A percentile compares a stretch with the other conserved stretches of the same genome.
These are phyloP conservation scores for Monosporascus sp. DNA, from an alignment of 2,329 filamentous ascomycete genomes.

Conservation along the genomic window DNA sequence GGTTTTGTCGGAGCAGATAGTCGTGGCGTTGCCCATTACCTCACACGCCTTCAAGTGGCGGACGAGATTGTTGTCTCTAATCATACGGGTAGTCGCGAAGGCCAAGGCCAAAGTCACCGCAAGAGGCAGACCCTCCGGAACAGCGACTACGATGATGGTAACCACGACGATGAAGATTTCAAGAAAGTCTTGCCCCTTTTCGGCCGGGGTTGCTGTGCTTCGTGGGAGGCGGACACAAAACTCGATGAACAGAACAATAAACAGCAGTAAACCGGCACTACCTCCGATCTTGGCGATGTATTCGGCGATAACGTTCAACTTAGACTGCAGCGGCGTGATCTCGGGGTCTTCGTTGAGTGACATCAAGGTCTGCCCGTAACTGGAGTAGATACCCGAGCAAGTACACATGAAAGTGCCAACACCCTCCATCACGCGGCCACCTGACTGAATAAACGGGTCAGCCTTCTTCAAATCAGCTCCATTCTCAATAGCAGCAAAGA, in stretches of 20 bases:
- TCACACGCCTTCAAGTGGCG: conserved; percentile 73
- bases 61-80: conserved; percentile 72
- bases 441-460: conserved; percentile 83
- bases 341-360: conserved; percentile 68
- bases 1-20: conserved; percentile 65
- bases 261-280: conserved; percentile 70
- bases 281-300: conserved; percentile 76
- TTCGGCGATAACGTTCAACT: conserved; percentile 68
- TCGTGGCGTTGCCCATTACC: conserved; percentile 75
- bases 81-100: conserved; percentile 72
- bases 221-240: conserved; percentile 66
- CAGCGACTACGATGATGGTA: conserved; percentile 74
- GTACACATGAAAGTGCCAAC: conserved; percentile 71
- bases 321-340: conserved; percentile 71
- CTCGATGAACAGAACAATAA: conserved; percentile 80
- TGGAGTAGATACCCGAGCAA: conserved; percentile 67
- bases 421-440: conserved; percentile 70
- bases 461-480: conserved; percentile 64
- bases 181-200: conserved; percentile 74
- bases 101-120: conserved; percentile 74
- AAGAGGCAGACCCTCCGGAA: conserved; percentile 71
- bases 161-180: conserved; percentile 74
- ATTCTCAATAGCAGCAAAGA: conserved; percentile 63
- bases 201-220: conserved; percentile 50
- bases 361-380: conserved; percentile 71